Evolutionary conservation across 2,329 filamentous ascomycete genomes (phyloP).

Genomic region (Hawksworthiomyces lignivorus): DNA sequence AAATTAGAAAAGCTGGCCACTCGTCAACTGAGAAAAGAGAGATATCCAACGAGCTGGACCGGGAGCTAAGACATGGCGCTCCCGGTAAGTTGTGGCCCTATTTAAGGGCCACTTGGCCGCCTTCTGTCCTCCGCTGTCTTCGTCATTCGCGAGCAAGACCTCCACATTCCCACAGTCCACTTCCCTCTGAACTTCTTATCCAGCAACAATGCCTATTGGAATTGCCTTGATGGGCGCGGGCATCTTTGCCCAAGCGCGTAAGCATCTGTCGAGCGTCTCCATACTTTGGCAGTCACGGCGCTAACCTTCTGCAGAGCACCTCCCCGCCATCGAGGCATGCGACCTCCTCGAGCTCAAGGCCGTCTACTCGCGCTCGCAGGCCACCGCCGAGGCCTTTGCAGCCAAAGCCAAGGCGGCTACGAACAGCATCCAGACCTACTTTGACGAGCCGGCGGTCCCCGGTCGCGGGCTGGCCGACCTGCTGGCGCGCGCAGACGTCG

Average conservation of each 20-base stretch:
- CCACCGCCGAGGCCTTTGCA: constrained; percentile 43
- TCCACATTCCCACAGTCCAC: no score
- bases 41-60: no score
- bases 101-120: no score
- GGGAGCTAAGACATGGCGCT: no score
- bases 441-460: constrained; percentile 38
- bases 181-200: no score
- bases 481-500: constrained; percentile 45
- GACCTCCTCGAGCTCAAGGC: constrained; percentile 49
- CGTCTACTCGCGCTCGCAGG: constrained; percentile 56
- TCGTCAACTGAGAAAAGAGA: no score
- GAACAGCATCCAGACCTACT: constrained; percentile 43
- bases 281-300: neutral
- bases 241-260: constrained; percentile 25
- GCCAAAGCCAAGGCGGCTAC: constrained; percentile 18
- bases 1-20: no score
- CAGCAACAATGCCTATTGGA: constrained; percentile 17
- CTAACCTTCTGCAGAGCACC: constrained; percentile 19
- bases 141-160: no score
- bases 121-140: no score
- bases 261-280: constrained; percentile 1
- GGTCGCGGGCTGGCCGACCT: constrained; percentile 43
- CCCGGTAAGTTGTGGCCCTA: no score
- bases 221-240: constrained; percentile 27
- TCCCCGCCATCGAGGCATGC: constrained; percentile 51